Percentiles rank a stretch among this genome's conserved stretches.
phyloP scores from a whole-genome alignment of 1,139 yeast species.

The Ogataea hybrid region DNA sequence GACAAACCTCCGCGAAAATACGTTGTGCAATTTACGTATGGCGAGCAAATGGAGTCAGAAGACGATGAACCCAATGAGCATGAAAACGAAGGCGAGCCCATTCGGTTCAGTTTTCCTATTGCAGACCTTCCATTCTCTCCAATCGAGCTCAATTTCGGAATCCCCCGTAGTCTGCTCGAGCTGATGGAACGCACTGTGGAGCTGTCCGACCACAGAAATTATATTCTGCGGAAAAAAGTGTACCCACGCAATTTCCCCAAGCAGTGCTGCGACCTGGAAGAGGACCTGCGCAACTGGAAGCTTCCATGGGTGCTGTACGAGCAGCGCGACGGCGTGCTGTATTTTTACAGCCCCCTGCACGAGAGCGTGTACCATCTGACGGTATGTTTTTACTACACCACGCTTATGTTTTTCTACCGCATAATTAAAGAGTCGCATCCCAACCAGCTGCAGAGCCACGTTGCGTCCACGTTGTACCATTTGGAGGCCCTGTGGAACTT shows the following conservation, averaged over 20 bases:
- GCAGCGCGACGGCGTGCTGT: constrained; percentile 15
- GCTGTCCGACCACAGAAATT: constrained; percentile 51
- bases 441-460: constrained; percentile 35
- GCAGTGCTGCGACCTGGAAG: constrained; percentile 54
- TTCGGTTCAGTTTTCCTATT: constrained; percentile 2
- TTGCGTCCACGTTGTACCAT: constrained; percentile 35
- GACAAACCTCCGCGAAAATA: constrained; percentile 31
- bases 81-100: constrained; percentile 12
- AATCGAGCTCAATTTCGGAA: constrained; percentile 46
- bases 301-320: constrained; percentile 43
- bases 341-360: constrained; percentile 38
- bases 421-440: constrained; percentile 42
- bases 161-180: constrained; percentile 44
- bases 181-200: constrained; percentile 46
- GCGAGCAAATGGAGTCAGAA: constrained; percentile 29
- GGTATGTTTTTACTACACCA: constrained; percentile 42
- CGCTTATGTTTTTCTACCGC: constrained; percentile 44
- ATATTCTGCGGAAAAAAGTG: constrained; percentile 43
- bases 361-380: constrained; percentile 40
- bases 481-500: constrained; percentile 34
- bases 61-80: constrained; percentile 25
- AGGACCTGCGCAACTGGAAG: constrained; percentile 45
- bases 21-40: constrained; percentile 26
- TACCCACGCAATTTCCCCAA: constrained; percentile 55
- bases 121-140: constrained; percentile 19